phyloP scores from a whole-genome alignment of 345 rosid genomes.

The Citropsis articulata region DNA sequence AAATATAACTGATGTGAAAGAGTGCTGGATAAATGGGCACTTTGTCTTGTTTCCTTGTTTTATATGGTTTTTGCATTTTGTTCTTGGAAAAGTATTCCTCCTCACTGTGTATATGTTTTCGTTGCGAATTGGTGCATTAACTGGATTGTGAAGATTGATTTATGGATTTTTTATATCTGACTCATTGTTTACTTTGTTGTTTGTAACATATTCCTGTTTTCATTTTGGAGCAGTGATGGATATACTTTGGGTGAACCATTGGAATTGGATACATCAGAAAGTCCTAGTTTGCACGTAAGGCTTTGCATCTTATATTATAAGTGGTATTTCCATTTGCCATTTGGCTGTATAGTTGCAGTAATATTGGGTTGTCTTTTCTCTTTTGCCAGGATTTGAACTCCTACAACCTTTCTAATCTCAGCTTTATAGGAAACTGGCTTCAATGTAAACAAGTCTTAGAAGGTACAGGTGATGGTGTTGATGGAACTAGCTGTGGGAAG shows the following conservation, averaged over 20 bases:
- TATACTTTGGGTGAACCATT: constrained; percentile 43
- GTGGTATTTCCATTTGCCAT: neutral
- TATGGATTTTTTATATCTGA: neutral
- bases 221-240: constrained; percentile 49
- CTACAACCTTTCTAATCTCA: constrained; percentile 27
- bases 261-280: constrained; percentile 39
- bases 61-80: neutral
- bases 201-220: constrained; percentile 14
- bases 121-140: neutral
- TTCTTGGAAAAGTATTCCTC: neutral
- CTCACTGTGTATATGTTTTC: neutral
- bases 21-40: neutral
- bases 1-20: neutral
- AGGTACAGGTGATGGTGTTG: constrained; percentile 30
- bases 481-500: constrained; percentile 79
- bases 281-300: constrained; percentile 44
- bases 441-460: constrained; percentile 64
- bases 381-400: constrained; percentile 41
- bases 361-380: constrained; percentile 16
- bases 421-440: constrained; percentile 79
- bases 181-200: neutral
- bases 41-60: neutral
- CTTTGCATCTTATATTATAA: constrained; percentile 13
- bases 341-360: neutral
- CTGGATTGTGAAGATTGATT: neutral